Evolutionary conservation across 768 basidiomycete species (phyloP), one percentile per base, ranked within the genome.

Genomic region (Rhizopogon vesiculosus): DNA sequence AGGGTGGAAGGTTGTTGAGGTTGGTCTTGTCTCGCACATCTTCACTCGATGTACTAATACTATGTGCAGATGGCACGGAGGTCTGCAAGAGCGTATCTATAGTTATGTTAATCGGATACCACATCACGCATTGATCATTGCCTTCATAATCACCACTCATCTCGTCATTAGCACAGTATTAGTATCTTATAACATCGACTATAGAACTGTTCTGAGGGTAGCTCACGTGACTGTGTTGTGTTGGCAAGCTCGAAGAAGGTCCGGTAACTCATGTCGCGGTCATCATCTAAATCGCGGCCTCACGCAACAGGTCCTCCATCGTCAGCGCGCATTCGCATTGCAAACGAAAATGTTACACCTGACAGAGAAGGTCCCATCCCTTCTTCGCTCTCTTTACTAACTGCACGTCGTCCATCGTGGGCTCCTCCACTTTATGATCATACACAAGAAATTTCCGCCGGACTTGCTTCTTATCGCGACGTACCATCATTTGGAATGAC

Each of bases 1-100:
- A 42, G 97, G 97, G 12, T 99, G 97, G 96, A 98, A 98, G 72
- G 84, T 98, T 51, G 81, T 98, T 28, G 96, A 98, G 86, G 93
- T 94, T 66, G 50, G 82, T 73, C 35, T 13, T 4, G 13, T 49
- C 33, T n/a, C 22, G 35, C 35, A 10, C 35, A 9, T 13, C 16
- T 15, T 41, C 25, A 22, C 42, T 28, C 45, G 42, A 22, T 2
- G 35, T 6, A 22, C 35, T 53, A 15, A 18, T 35, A 40, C 13
- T 29, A 31, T 28, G 13, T 51, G 2, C 48, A 80, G 80, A 81
- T 81, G 78, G 80, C 73, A 6, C 76, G 78, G 50, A 70, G 78
- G 61, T 80, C 80, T 7, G 66, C 79, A 40, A 76, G 76, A 51
- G 77, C 78, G 64, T 80, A 81, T 62, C 63, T 81, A 49, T 80